Conservation (phyloP, 2,329 filamentous ascomycete genomes). For the Sphaerostilbella broomeana region DNA sequence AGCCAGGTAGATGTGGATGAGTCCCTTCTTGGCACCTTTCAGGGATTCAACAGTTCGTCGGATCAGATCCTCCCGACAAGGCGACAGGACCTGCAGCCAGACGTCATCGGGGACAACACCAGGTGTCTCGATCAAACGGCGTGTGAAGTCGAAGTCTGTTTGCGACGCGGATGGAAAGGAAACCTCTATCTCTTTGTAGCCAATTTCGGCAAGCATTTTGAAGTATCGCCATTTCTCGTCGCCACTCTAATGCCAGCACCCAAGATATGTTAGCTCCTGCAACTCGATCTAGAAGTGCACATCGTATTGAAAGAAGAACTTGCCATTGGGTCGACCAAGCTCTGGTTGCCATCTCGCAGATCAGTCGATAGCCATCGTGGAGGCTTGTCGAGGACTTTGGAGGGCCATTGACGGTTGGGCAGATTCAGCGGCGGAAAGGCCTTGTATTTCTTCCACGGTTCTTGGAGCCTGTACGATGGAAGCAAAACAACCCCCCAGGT, state of each 20-base stretch:
- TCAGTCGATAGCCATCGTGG: slow-evolving; percentile 89
- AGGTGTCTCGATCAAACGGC: slow-evolving; percentile 77
- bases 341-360: slow-evolving; percentile 84
- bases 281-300: neutral
- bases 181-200: slow-evolving; percentile 97
- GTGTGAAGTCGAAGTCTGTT: slow-evolving; percentile 93
- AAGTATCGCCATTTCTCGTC: slow-evolving; percentile 96
- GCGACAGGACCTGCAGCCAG: slow-evolving; percentile 84
- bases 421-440: slow-evolving; percentile 54
- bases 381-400: slow-evolving; percentile 73
- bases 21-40: slow-evolving; percentile 83
- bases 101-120: slow-evolving; percentile 83
- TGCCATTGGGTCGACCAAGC: slow-evolving; percentile 87
- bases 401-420: slow-evolving; percentile 74
- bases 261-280: too few relatives aligned
- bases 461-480: slow-evolving; percentile 53
- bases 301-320: slow-evolving; percentile 21
- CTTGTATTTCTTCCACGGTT: slow-evolving; percentile 72
- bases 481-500: neutral
- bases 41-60: slow-evolving; percentile 81
- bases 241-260: slow-evolving; percentile 55
- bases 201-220: slow-evolving; percentile 83
- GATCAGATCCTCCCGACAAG: slow-evolving; percentile 88
- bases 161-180: slow-evolving; percentile 92
- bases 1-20: slow-evolving; percentile 92